Percentiles rank a stretch among this genome's conserved stretches.
Conservation (phyloP, 169 alveolate genomes). For the Plasmodium sp. region DNA sequence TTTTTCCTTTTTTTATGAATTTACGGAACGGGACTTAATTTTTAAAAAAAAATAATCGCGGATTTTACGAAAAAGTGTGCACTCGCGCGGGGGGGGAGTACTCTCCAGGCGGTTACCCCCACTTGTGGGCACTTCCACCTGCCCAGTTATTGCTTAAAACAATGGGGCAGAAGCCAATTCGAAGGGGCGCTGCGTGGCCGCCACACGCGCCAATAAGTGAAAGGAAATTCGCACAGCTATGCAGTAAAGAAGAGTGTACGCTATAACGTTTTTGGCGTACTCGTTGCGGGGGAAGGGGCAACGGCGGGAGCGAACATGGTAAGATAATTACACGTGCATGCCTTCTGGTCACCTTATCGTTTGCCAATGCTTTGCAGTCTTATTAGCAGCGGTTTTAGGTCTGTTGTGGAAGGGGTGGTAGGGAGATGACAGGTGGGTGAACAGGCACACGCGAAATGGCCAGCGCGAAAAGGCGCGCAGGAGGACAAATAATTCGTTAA, state of each 20-base stretch:
- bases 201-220: background rate
- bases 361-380: conserved; percentile 27
- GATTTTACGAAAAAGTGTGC: conserved; percentile 7
- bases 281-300: background rate
- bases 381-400: conserved; percentile 54
- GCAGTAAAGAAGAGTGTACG: background rate
- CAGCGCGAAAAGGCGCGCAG: background rate
- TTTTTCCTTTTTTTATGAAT: background rate
- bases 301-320: background rate
- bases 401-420: conserved; percentile 2
- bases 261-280: background rate
- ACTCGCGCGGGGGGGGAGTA: background rate
- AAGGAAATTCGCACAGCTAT: background rate
- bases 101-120: background rate
- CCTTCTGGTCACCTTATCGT: background rate
- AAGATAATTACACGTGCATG: background rate
- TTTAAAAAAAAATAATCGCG: background rate
- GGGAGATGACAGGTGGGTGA: background rate
- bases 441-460: background rate
- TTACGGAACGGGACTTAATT: conserved; percentile 11
- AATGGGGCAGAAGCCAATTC: background rate
- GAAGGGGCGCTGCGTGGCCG: background rate
- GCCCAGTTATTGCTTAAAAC: background rate
- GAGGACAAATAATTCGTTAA: background rate
- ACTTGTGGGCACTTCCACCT: background rate